phyloP scores from a whole-genome alignment of 305 asterid species.

The Fraxinus latifolia region DNA sequence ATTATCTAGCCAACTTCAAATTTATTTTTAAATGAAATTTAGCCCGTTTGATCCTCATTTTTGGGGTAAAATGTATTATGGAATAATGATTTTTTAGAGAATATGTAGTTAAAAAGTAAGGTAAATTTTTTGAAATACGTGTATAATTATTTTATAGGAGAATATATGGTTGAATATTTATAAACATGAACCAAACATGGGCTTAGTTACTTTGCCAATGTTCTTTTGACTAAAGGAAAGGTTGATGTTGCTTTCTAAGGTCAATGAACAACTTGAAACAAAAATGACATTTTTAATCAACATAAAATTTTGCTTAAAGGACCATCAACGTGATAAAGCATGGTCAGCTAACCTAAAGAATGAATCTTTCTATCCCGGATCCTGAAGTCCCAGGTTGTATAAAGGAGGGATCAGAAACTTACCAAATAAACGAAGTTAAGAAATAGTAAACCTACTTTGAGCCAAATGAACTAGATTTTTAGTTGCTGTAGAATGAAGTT shows the following conservation, averaged over 20 bases:
- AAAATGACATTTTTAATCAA: neutral
- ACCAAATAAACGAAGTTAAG: neutral
- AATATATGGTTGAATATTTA: neutral
- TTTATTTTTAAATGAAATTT: too few species aligned
- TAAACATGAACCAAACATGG: neutral
- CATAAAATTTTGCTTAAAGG: neutral
- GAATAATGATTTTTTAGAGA: too few species aligned
- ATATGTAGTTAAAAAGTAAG: neutral
- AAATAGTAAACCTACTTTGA: conserved; percentile 25
- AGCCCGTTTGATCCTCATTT: neutral
- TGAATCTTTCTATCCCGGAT: neutral
- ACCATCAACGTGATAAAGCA: neutral
- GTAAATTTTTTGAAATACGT: too few species aligned
- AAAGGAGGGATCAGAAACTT: neutral
- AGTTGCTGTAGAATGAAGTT: conserved; percentile 36
- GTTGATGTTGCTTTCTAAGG: neutral
- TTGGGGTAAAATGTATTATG: too few species aligned
- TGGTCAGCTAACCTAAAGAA: neutral
- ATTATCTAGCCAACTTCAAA: neutral
- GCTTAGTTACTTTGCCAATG: neutral
- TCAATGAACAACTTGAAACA: neutral
- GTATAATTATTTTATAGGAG: too few species aligned
- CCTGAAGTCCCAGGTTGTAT: neutral
- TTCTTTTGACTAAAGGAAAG: neutral
- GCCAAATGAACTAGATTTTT: conserved; percentile 34